A percentile compares a stretch with the other conserved stretches of the same genome.
Evolutionary conservation across 371 early-diverging fungal species (phyloP).

Genomic region (Encephalitozoon intestinalis): DNA sequence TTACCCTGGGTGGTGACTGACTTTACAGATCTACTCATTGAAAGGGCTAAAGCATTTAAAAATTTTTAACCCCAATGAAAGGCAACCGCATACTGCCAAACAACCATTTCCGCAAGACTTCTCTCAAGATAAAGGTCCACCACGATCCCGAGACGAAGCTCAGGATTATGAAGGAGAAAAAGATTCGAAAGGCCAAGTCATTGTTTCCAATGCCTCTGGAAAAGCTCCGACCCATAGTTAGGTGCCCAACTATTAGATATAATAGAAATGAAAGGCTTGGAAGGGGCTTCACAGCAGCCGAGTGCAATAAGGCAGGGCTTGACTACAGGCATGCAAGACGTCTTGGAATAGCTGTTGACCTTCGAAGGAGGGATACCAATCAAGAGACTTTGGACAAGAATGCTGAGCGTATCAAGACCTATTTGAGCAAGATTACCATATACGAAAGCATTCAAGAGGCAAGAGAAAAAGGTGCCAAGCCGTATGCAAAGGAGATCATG

Average conservation of each 20-base stretch:
- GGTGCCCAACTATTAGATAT: constrained; percentile 91
- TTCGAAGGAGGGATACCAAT: constrained; percentile 88
- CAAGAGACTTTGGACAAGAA: constrained; percentile 84
- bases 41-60: constrained; percentile 44
- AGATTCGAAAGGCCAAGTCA: constrained; percentile 82
- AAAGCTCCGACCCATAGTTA: constrained; percentile 89
- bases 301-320: constrained; percentile 89
- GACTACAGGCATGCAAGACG: constrained; percentile 80
- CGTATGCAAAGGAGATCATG: constrained; percentile 55
- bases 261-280: constrained; percentile 94
- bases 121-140: constrained; percentile 93
- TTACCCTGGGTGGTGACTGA: constrained; percentile 53
- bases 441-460: constrained; percentile 53
- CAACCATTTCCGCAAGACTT: constrained; percentile 95
- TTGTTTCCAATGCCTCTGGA: constrained; percentile 92
- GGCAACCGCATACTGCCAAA: constrained; percentile 97
- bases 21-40: constrained; percentile 29
- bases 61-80: constrained; percentile 57
- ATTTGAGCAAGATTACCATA: constrained; percentile 63
- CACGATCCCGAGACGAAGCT: constrained; percentile 94
- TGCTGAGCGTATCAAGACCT: constrained; percentile 87
- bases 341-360: constrained; percentile 93
- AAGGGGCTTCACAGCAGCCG: constrained; percentile 93
- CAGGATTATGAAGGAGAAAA: constrained; percentile 73
- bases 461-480: constrained; percentile 42